Conservation (phyloP, 176 grass and related monocot genomes). For the Echinochloa phyllopogon region DNA sequence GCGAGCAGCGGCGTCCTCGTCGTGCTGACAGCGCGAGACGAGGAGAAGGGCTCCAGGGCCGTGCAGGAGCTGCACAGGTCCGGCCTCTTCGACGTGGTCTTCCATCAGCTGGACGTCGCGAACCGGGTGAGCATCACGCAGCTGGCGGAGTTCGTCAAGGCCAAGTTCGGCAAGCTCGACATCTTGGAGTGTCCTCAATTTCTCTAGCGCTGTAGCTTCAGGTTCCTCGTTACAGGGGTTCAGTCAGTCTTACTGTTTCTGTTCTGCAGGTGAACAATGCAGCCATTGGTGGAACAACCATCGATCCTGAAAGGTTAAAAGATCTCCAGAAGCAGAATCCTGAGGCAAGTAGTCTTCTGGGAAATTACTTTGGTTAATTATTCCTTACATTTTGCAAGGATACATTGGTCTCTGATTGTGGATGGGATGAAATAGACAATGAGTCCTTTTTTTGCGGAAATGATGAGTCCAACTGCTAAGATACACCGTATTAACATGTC, state of each 20-base stretch:
- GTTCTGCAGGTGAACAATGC: constrained; percentile 50
- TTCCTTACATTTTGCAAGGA: neutral
- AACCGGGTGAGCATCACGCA: constrained; percentile 32
- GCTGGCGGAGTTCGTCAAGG: constrained; percentile 47
- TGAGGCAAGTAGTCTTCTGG: constrained; percentile 15
- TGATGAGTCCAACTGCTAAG: neutral
- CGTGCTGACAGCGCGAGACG: constrained; percentile 53
- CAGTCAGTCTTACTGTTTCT: neutral
- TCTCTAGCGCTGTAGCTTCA: neutral
- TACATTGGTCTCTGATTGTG: neutral
- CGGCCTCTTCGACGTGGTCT: constrained; percentile 39
- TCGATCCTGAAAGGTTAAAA: constrained; percentile 27
- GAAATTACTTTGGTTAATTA: neutral
- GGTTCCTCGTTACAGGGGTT: neutral
- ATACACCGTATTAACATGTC: neutral
- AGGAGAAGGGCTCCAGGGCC: constrained; percentile 46
- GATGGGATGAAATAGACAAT: neutral
- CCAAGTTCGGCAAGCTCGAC: constrained; percentile 55
- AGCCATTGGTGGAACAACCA: constrained; percentile 31
- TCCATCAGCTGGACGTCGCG: constrained; percentile 53
- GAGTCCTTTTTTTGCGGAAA: neutral
- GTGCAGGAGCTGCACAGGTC: constrained; percentile 18
- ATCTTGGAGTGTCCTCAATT: constrained; percentile 9
- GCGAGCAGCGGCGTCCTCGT: constrained; percentile 45
- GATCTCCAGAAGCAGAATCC: constrained; percentile 30